phyloP scores from a whole-genome alignment of 2,329 filamentous ascomycete genomes.

The Xylogone sp. region DNA sequence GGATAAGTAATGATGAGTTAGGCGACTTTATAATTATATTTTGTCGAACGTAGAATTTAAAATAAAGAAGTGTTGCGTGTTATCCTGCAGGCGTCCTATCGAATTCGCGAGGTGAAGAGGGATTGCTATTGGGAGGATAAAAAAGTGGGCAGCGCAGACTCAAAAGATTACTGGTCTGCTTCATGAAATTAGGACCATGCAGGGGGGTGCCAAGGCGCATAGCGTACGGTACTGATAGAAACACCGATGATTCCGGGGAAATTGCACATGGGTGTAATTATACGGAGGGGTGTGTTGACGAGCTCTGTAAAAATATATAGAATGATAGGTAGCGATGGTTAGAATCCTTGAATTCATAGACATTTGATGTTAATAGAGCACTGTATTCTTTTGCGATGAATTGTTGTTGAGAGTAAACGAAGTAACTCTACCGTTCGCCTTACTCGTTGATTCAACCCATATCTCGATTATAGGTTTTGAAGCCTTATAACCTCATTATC shows the following conservation, averaged over 20 bases:
- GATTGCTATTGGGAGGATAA: constrained; percentile 5
- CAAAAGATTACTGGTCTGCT: constrained; percentile 11
- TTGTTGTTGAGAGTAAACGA: too few species aligned
- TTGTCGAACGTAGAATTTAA: too few species aligned
- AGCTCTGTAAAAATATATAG: constrained; percentile 11
- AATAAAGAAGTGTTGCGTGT: too few species aligned
- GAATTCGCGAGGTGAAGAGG: background rate
- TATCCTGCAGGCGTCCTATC: too few species aligned
- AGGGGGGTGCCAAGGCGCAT: constrained; percentile 21
- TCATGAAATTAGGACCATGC: constrained; percentile 17
- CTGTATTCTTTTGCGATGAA: too few species aligned
- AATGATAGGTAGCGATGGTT: constrained; percentile 14
- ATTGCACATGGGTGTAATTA: constrained; percentile 22
- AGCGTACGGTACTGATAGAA: constrained; percentile 20
- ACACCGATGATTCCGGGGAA: constrained; percentile 15
- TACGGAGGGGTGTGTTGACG: constrained; percentile 19
- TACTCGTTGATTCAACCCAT: too few species aligned
- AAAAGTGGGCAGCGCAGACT: constrained; percentile 18
- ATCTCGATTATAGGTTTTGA: too few species aligned
- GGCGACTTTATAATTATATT: too few species aligned
- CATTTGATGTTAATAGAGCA: background rate
- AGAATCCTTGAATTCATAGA: constrained; percentile 9
- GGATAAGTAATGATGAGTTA: too few species aligned
- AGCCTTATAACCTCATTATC: too few species aligned
- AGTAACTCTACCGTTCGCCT: too few species aligned